A percentile compares a stretch with the other conserved stretches of the same genome.
Evolutionary conservation across 768 basidiomycete species (phyloP).

Genomic region (Boletus subcaerulescens): DNA sequence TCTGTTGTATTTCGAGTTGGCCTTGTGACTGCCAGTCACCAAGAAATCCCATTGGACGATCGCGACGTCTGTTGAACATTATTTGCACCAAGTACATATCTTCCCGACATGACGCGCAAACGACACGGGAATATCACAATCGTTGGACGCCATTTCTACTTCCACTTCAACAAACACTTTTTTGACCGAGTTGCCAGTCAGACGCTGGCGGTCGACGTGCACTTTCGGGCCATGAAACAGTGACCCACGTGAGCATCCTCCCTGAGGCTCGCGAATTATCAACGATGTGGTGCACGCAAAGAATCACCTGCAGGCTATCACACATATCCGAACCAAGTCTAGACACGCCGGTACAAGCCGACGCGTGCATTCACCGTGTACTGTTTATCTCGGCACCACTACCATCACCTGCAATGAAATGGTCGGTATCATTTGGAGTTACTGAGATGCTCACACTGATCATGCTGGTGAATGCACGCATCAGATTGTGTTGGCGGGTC

Average conservation of each 20-base stretch:
- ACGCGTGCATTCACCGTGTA: no score
- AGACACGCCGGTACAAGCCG: no score
- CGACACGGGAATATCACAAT: neutral
- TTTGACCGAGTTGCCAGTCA: conserved; percentile 74
- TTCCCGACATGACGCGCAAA: neutral
- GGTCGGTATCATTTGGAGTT: no score
- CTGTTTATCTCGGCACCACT: no score
- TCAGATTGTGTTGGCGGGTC: neutral
- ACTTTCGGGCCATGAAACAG: conserved; percentile 59
- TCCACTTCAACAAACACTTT: conserved; percentile 73
- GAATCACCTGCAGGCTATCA: no score
- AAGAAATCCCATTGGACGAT: conserved; percentile 11
- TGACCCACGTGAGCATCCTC: no score
- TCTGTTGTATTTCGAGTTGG: neutral
- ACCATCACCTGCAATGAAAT: no score
- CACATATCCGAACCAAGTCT: no score
- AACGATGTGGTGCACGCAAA: no score
- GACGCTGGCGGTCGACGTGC: conserved; percentile 89
- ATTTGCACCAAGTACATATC: conserved; percentile 18
- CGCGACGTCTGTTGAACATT: conserved; percentile 33
- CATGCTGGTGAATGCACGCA: no score
- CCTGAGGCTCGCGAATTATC: no score
- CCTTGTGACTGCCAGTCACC: neutral
- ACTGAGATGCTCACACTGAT: no score
- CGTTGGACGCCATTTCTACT: conserved; percentile 87